Base-by-base conservation (phyloP, 306 rosid genomes). In the Casuarina cunninghamiana region DNA sequence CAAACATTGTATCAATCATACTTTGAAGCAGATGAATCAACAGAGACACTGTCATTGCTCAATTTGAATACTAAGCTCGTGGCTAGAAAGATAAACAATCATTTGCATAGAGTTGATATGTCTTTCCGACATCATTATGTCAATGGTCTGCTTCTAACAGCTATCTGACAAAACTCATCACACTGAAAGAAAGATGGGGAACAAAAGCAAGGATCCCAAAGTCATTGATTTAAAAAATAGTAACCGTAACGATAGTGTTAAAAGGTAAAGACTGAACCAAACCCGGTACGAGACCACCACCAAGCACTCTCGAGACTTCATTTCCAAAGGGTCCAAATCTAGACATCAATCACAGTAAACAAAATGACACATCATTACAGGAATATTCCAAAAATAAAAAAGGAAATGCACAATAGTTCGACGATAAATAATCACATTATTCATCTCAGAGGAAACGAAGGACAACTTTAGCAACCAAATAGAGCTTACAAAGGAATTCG, bases 261-360 rank as follows among this genome's bases (percentile, higher is more conserved):
- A 0, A 75, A 73, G 68, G 54, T 7, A 67, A 82, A 48, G 32
- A 74, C 54, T 55, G 81, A 68, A 74, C 0, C 75, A 37, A 72
- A 94, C 98, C 98, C 89, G 94, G 98, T 12, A 94, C 97, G 82
- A 94, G 87, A 68, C 98, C 98, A 72, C 98, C 98, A 49, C 98
- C 97, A 75, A 94, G 97, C 79, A 94, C 97, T 41, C 81, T 83
- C 11, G 90, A 83, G 76, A 94, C 87, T 85, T 94, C 98, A 74
- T 61, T 49, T 78, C 97, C 98, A 62, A 94, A 83, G 55, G 76
- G 67, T 46, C 98, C 98, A 74, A 78, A 65, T 87, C 98, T 94
- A 84, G 69, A 75, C 35, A 87, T 19, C 74, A 78, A 76, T 65
- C 66, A 65, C 71, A 79, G 46, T 15, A 43, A 75, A 65, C 67